Evolutionary conservation across 2,329 filamentous ascomycete species (phyloP).

Genomic region (Neonectria sp.): DNA sequence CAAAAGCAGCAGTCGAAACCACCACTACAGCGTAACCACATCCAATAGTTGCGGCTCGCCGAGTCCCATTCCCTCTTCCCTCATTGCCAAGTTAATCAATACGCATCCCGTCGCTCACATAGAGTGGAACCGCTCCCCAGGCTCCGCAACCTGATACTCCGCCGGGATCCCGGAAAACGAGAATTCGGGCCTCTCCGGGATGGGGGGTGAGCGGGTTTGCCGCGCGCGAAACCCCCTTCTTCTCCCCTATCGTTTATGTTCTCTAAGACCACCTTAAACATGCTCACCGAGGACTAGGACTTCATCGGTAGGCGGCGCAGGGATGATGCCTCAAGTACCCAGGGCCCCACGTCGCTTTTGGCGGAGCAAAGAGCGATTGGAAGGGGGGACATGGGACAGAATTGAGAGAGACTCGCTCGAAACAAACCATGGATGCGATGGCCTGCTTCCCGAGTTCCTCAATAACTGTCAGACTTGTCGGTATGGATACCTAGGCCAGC

Average conservation of each 20-base stretch:
- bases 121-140: background rate
- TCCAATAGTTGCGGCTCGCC: background rate
- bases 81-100: constrained; percentile 6
- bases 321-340: background rate
- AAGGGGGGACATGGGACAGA: background rate
- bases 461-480: background rate
- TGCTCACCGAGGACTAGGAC: background rate
- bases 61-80: background rate
- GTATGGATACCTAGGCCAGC: background rate
- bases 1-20: background rate
- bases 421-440: constrained; percentile 33
- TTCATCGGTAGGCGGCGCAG: background rate
- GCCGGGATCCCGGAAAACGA: background rate
- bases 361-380: background rate
- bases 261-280: background rate
- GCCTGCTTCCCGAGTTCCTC: constrained; percentile 24
- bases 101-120: background rate
- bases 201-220: too few species aligned
- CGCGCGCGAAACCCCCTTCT: too few species aligned
- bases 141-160: background rate
- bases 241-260: too few species aligned
- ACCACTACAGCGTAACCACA: background rate
- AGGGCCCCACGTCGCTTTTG: background rate
- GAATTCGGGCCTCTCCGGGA: too few species aligned
- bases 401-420: background rate